These are phyloP conservation scores for Lachnellula arida DNA, from an alignment of 2,329 filamentous ascomycete genomes.

Conservation along the genomic window DNA sequence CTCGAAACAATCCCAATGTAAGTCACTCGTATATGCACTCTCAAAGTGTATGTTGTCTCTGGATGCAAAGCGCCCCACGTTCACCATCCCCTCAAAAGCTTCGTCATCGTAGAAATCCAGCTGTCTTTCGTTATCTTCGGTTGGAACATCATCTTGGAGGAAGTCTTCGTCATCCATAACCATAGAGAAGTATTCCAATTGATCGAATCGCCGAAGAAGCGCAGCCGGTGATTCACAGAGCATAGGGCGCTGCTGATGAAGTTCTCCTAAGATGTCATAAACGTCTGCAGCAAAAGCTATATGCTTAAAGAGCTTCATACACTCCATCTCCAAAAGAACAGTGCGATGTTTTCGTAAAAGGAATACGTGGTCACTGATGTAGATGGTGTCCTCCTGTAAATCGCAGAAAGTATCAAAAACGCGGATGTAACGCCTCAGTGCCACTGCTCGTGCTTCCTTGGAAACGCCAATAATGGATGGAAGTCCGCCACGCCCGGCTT, in stretches of 20 bases:
- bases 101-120: neutral
- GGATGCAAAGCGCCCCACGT: constrained; percentile 6
- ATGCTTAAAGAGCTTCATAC: constrained; percentile 4
- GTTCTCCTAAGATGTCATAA: neutral
- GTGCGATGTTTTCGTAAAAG: constrained; percentile 5
- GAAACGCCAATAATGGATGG: constrained; percentile 7
- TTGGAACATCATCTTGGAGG: neutral
- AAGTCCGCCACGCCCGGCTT: constrained; percentile 10
- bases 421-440: constrained; percentile 9
- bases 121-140: neutral
- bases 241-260: neutral
- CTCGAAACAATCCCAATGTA: too few species aligned
- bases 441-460: constrained; percentile 13
- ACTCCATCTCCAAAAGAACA: constrained; percentile 5
- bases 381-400: constrained; percentile 14
- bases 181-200: constrained; percentile 8
- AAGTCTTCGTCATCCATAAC: neutral
- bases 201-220: constrained; percentile 3
- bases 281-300: constrained; percentile 8
- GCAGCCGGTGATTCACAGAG: neutral
- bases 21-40: neutral
- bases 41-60: constrained; percentile 12
- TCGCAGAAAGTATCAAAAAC: constrained; percentile 14
- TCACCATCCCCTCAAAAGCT: neutral
- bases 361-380: constrained; percentile 17